These are phyloP conservation scores for Aspergillus incahuasiensis DNA, from an alignment of 495 filamentous ascomycete genomes.

Conservation along the genomic window DNA sequence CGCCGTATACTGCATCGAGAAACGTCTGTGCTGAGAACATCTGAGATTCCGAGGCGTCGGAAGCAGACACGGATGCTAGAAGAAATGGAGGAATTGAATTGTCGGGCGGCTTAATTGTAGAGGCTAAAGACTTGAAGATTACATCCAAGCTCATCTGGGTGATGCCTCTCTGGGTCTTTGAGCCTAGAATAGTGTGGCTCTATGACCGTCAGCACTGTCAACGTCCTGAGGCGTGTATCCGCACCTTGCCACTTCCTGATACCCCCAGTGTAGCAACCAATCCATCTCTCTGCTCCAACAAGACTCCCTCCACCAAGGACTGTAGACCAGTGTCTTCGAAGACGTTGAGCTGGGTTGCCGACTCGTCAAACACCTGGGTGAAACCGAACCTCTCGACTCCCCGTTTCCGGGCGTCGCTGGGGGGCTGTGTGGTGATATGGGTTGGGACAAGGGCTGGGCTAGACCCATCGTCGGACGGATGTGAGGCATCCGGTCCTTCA, in stretches of 20 bases:
- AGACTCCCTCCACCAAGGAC: conserved; percentile 69
- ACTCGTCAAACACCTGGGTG: conserved; percentile 87
- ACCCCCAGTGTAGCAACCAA: conserved; percentile 89
- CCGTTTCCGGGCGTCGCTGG: conserved; percentile 69
- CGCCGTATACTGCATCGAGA: conserved; percentile 73
- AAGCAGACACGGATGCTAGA: conserved; percentile 64
- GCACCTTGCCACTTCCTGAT: conserved; percentile 92
- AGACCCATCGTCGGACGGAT: conserved; percentile 12
- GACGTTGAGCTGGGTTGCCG: conserved; percentile 75
- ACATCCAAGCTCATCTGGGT: conserved; percentile 90
- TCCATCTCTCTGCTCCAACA: conserved; percentile 80
- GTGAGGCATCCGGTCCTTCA: conserved; percentile 47
- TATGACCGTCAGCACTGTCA: conserved; percentile 33
- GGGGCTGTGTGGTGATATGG: conserved; percentile 84
- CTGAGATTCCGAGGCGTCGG: conserved; percentile 79
- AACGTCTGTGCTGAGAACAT: conserved; percentile 73
- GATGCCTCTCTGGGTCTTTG: conserved; percentile 76
- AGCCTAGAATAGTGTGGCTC: conserved; percentile 97
- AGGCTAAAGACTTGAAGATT: conserved; percentile 72
- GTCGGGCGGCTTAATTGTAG: conserved; percentile 58
- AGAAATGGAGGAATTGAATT: conserved; percentile 54
- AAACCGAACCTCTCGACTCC: conserved; percentile 93
- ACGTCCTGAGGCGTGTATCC: conserved; percentile 7
- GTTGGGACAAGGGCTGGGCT: conserved; percentile 52
- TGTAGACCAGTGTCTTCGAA: conserved; percentile 79